A percentile compares a stretch with the other conserved stretches of the same genome.
Evolutionary conservation across 164 flowering plant species (phyloP).

Genomic region (Houttuynia cordata): DNA sequence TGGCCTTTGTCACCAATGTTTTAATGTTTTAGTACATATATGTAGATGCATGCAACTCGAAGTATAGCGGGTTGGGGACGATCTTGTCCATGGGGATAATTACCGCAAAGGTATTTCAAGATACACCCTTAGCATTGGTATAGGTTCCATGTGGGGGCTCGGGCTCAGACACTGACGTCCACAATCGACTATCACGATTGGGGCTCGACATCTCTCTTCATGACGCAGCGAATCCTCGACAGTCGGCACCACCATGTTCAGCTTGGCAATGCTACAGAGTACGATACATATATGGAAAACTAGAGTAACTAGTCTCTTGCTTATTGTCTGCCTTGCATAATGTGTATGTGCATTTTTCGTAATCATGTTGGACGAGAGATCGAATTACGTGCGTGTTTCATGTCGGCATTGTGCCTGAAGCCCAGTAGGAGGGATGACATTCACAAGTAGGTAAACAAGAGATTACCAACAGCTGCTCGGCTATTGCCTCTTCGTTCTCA

Average conservation of each 20-base stretch:
- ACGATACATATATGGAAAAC: background rate
- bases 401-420: conserved; percentile 21
- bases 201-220: conserved; percentile 23
- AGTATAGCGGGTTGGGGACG: conserved; percentile 44
- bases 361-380: background rate
- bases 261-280: conserved; percentile 28
- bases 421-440: conserved; percentile 19
- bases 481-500: conserved; percentile 22
- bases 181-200: conserved; percentile 23
- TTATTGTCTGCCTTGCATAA: too few species aligned
- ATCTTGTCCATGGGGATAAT: conserved; percentile 32
- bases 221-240: conserved; percentile 17
- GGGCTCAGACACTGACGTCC: conserved; percentile 18
- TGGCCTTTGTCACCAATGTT: too few species aligned
- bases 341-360: background rate
- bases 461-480: conserved; percentile 47
- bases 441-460: conserved; percentile 34
- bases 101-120: conserved; percentile 27
- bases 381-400: conserved; percentile 13
- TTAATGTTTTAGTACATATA: background rate
- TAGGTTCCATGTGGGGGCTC: conserved; percentile 7
- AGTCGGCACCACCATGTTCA: conserved; percentile 25
- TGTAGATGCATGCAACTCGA: conserved; percentile 37
- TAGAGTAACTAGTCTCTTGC: background rate
- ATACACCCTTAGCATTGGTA: conserved; percentile 17